phyloP scores from a whole-genome alignment of 2,329 filamentous ascomycete species.

The Aureobasidium sp. region DNA sequence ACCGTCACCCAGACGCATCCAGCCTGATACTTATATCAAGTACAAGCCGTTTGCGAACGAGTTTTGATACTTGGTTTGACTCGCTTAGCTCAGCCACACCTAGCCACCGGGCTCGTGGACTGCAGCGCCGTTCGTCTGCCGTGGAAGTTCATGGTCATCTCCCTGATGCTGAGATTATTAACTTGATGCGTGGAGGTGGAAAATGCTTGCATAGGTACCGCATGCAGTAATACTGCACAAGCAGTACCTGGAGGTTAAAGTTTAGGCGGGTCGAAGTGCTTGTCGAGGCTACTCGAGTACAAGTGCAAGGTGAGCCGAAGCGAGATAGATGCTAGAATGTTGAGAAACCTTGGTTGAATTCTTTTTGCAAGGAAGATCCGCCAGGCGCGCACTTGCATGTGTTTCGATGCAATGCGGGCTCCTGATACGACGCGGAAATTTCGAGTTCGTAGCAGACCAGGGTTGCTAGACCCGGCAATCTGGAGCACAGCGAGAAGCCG shows the following conservation, averaged over 20 bases:
- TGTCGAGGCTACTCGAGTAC: background rate
- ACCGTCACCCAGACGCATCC: background rate
- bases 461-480: background rate
- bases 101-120: background rate
- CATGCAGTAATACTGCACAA: background rate
- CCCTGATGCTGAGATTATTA: background rate
- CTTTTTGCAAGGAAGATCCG: background rate
- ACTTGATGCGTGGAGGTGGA: background rate
- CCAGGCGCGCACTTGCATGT: constrained; percentile 9
- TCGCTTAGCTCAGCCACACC: background rate
- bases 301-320: constrained; percentile 6
- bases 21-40: background rate
- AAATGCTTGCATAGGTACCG: background rate
- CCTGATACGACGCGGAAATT: constrained; percentile 6
- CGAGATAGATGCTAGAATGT: background rate
- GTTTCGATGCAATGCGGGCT: constrained; percentile 3
- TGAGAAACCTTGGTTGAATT: constrained; percentile 13
- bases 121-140: background rate
- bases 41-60: background rate
- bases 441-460: background rate
- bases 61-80: background rate
- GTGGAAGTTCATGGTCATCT: background rate
- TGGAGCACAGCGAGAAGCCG: constrained; percentile 4
- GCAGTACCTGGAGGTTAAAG: background rate
- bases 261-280: constrained; percentile 3